Evolutionary conservation across 2,329 filamentous ascomycete species (phyloP).

Genomic region (Rhytidhysteron rufulum): DNA sequence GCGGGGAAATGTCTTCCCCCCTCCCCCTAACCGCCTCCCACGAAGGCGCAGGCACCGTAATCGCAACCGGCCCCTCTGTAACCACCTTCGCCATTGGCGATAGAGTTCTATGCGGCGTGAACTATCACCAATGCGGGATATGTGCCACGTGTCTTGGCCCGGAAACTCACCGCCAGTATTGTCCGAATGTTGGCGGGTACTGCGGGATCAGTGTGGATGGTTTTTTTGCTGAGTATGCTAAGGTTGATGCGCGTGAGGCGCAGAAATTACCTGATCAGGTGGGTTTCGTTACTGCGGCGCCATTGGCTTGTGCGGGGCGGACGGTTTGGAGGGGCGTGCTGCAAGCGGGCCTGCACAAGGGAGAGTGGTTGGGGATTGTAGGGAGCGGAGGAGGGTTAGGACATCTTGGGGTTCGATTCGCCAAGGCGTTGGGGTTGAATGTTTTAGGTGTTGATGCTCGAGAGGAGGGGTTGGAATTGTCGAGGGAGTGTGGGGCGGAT

Average conservation of each 20-base stretch:
- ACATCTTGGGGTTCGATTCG: slow-evolving; percentile 52
- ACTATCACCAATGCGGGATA: slow-evolving; percentile 49
- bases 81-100: slow-evolving; percentile 9
- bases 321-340: slow-evolving; percentile 49
- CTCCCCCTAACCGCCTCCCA: slow-evolving; percentile 10
- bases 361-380: slow-evolving; percentile 38
- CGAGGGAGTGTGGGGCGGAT: slow-evolving; percentile 48
- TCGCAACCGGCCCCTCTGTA: slow-evolving; percentile 3
- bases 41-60: slow-evolving; percentile 18
- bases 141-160: slow-evolving; percentile 52
- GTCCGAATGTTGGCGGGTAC: slow-evolving; percentile 41
- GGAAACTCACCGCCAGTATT: slow-evolving; percentile 53
- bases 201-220: slow-evolving; percentile 52
- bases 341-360: slow-evolving; percentile 37
- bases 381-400: slow-evolving; percentile 36
- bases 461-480: slow-evolving; percentile 50
- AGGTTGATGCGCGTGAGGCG: slow-evolving; percentile 46
- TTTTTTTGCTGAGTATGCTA: slow-evolving; percentile 55
- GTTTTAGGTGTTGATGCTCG: slow-evolving; percentile 55
- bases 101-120: slow-evolving; percentile 38
- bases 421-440: slow-evolving; percentile 47
- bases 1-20: slow-evolving; percentile 47
- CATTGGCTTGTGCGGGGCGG: slow-evolving; percentile 54
- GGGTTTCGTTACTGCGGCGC: slow-evolving; percentile 50
- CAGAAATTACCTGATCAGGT: slow-evolving; percentile 49